A percentile compares a stretch with the other conserved stretches of the same genome.
phyloP scores from a whole-genome alignment of 2,329 filamentous ascomycete genomes.

The Aureobasidium mangrovei region DNA sequence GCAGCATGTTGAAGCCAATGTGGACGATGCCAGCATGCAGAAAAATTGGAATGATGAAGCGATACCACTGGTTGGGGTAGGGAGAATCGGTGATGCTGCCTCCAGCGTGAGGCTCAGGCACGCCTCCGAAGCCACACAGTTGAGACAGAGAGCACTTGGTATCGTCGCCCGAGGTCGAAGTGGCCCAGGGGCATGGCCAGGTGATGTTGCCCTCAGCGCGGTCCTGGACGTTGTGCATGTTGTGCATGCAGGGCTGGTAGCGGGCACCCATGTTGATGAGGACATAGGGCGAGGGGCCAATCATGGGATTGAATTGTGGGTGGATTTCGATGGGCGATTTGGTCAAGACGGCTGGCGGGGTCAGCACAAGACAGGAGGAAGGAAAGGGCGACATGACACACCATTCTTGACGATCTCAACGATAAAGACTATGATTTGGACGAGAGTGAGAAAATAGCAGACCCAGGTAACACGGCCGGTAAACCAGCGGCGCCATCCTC shows the following conservation, averaged over 20 bases:
- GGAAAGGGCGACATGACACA: constrained; percentile 34
- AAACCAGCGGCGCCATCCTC: constrained; percentile 37
- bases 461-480: constrained; percentile 62
- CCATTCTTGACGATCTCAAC: constrained; percentile 78
- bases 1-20: constrained; percentile 88
- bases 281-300: constrained; percentile 81
- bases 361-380: not conserved
- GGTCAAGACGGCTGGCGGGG: constrained; percentile 56
- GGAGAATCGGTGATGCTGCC: constrained; percentile 47
- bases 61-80: constrained; percentile 87
- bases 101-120: constrained; percentile 53
- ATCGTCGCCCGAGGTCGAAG: constrained; percentile 51
- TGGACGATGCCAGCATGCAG: constrained; percentile 89
- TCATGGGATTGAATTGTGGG: constrained; percentile 92
- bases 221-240: constrained; percentile 50
- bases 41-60: constrained; percentile 94
- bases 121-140: constrained; percentile 74
- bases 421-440: constrained; percentile 80
- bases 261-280: constrained; percentile 96
- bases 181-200: constrained; percentile 72
- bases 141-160: constrained; percentile 64
- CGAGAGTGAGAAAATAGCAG: constrained; percentile 66
- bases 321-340: constrained; percentile 69
- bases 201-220: constrained; percentile 40
- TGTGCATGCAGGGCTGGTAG: constrained; percentile 92